phyloP scores from a whole-genome alignment of 179 eudicot species.

The Beta macrorhiza region DNA sequence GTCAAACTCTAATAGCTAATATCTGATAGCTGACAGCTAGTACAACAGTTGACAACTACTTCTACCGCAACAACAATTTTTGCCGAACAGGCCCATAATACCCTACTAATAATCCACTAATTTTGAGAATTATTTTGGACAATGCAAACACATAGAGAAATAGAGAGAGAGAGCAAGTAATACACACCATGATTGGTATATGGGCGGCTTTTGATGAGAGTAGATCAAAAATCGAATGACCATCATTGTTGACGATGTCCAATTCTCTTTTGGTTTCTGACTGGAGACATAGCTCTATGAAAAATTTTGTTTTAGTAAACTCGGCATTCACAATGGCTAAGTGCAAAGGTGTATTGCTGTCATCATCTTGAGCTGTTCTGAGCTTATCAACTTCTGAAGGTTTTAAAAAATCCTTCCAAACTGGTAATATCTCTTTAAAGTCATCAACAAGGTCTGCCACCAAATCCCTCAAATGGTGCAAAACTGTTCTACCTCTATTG shows the following conservation, averaged over 20 bases:
- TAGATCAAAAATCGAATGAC: not conserved
- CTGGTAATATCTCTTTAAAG: not conserved
- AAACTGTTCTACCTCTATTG: not conserved
- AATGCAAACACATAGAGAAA: too few relatives aligned
- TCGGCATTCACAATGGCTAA: not conserved
- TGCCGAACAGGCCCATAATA: too few relatives aligned
- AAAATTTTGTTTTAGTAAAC: not conserved
- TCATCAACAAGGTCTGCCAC: slow-evolving; percentile 8
- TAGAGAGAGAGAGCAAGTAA: too few relatives aligned
- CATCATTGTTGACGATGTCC: not conserved
- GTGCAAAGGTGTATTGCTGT: slow-evolving; percentile 17
- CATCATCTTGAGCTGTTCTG: slow-evolving; percentile 1
- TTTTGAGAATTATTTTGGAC: too few relatives aligned
- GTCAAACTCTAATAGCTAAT: too few relatives aligned
- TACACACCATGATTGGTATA: too few relatives aligned
- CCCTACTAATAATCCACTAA: too few relatives aligned
- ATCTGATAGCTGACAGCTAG: too few relatives aligned
- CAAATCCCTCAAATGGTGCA: not conserved
- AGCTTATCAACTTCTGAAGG: not conserved
- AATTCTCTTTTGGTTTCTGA: not conserved
- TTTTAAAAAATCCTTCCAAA: not conserved
- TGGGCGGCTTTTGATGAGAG: too few relatives aligned
- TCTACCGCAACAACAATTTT: too few relatives aligned
- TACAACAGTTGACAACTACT: too few relatives aligned
- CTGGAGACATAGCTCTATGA: not conserved